Percentiles rank a stretch among this genome's conserved stretches.
These are phyloP conservation scores for Zygoascus biomembranicola DNA, from an alignment of 805 yeast genomes.

Conservation along the genomic window DNA sequence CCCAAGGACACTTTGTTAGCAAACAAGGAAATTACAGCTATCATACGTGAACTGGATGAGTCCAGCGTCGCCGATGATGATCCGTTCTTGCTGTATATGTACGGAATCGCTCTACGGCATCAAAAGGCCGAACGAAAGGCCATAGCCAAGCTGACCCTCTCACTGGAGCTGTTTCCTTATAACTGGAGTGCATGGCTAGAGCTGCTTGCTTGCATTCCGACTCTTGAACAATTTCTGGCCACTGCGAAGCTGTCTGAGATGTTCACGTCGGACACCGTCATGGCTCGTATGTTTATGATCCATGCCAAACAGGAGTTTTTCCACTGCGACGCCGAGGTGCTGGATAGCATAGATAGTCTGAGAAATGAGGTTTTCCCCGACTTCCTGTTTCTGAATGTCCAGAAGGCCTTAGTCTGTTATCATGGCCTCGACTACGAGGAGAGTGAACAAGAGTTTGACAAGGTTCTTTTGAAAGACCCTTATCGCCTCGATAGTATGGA, in stretches of 20 bases:
- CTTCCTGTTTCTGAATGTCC: constrained; percentile 67
- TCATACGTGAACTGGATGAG: constrained; percentile 36
- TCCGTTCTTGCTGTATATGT: constrained; percentile 63
- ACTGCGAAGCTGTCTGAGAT: background rate
- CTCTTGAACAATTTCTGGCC: constrained; percentile 47
- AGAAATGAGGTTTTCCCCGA: constrained; percentile 52
- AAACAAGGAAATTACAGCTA: constrained; percentile 28
- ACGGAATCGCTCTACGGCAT: constrained; percentile 58
- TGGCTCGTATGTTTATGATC: constrained; percentile 54
- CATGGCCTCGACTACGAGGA: constrained; percentile 78
- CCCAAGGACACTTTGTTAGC: constrained; percentile 22
- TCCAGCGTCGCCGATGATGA: constrained; percentile 23
- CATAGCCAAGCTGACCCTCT: constrained; percentile 47
- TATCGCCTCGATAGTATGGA: constrained; percentile 85
- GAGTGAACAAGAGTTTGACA: constrained; percentile 74
- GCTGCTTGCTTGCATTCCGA: constrained; percentile 50
- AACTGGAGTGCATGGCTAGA: constrained; percentile 96
- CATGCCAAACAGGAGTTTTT: constrained; percentile 70
- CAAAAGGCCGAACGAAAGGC: constrained; percentile 58
- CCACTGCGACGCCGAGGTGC: constrained; percentile 46
- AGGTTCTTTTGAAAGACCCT: constrained; percentile 66
- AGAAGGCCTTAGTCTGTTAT: constrained; percentile 72
- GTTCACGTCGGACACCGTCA: constrained; percentile 9
- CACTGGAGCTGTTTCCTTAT: constrained; percentile 63
- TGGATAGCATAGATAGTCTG: constrained; percentile 41